Conservation (phyloP, 768 basidiomycete species). For the Lepiota subincarnata region DNA sequence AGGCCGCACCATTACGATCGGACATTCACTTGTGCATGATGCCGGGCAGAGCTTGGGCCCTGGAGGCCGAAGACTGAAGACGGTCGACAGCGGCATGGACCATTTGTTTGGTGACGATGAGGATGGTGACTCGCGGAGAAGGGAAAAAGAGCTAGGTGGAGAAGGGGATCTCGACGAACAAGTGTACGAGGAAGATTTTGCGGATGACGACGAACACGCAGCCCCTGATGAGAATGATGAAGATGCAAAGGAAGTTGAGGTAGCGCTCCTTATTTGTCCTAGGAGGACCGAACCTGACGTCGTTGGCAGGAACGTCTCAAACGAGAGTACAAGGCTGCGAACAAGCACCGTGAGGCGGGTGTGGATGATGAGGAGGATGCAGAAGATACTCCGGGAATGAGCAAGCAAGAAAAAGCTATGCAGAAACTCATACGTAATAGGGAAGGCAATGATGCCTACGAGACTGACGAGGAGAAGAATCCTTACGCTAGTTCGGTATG, state of each 20-base stretch:
- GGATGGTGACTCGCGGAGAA: slow-evolving; percentile 41
- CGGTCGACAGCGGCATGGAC: slow-evolving; percentile 64
- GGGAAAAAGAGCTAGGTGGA: slow-evolving; percentile 58
- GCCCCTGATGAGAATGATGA: slow-evolving; percentile 74
- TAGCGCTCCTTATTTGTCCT: slow-evolving; percentile 24
- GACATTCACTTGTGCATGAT: slow-evolving; percentile 43
- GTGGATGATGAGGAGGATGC: slow-evolving; percentile 79
- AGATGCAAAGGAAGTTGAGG: slow-evolving; percentile 81
- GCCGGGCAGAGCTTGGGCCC: slow-evolving; percentile 59
- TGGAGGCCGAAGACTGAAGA: slow-evolving; percentile 60
- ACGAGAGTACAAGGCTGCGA: slow-evolving; percentile 74
- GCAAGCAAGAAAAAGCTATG: slow-evolving; percentile 73
- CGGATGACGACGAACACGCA: slow-evolving; percentile 83
- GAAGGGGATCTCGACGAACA: slow-evolving; percentile 85
- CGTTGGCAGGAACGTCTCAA: slow-evolving; percentile 70
- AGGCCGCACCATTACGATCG: slow-evolving; percentile 35
- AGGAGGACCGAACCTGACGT: slow-evolving; percentile 10
- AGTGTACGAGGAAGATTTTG: slow-evolving; percentile 78
- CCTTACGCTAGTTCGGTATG: slow-evolving; percentile 78
- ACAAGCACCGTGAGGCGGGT: slow-evolving; percentile 65
- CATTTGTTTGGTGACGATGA: slow-evolving; percentile 65
- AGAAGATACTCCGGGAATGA: slow-evolving; percentile 53
- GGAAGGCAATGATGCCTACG: slow-evolving; percentile 80
- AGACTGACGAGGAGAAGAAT: slow-evolving; percentile 80
- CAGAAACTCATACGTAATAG: slow-evolving; percentile 82